phyloP scores from a whole-genome alignment of 345 rosid genomes.

The Mangifera indica region DNA sequence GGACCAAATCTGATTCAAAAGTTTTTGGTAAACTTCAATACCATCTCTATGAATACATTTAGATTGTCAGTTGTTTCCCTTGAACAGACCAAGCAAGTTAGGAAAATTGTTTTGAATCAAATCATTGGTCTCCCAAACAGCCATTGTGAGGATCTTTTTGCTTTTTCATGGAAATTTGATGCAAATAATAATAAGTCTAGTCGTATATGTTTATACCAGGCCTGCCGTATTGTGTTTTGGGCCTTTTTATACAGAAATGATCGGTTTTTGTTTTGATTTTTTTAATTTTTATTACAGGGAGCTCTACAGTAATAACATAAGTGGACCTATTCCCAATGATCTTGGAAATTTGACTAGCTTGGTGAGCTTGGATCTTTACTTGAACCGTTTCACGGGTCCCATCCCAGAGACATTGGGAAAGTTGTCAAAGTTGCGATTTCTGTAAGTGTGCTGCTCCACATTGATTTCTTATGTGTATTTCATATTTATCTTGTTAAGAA shows the following conservation, averaged over 20 bases:
- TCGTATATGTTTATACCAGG: neutral
- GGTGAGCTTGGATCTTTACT: conserved; percentile 98
- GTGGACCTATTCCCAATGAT: conserved; percentile 87
- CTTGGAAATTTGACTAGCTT: conserved; percentile 91
- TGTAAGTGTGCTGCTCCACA: conserved; percentile 52
- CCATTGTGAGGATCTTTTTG: neutral
- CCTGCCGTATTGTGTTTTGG: conserved; percentile 1
- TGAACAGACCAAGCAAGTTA: neutral
- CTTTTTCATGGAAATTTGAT: neutral
- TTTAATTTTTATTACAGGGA: conserved; percentile 51
- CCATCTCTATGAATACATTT: neutral
- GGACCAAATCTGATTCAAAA: neutral
- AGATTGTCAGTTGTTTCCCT: neutral
- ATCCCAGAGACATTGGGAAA: conserved; percentile 85
- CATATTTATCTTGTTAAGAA: neutral
- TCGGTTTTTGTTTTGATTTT: conserved; percentile 9
- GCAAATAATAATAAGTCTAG: neutral
- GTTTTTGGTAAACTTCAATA: neutral
- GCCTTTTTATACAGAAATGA: conserved; percentile 10
- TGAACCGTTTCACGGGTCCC: conserved; percentile 87
- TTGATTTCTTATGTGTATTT: neutral
- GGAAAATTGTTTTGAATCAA: neutral
- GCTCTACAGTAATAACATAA: conserved; percentile 89
- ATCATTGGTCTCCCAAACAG: neutral
- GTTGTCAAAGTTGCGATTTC: conserved; percentile 86